Percentiles rank a stretch among this genome's conserved stretches.
Conservation (phyloP, 495 filamentous ascomycete genomes). For the Hypoxylon subgilvum region DNA sequence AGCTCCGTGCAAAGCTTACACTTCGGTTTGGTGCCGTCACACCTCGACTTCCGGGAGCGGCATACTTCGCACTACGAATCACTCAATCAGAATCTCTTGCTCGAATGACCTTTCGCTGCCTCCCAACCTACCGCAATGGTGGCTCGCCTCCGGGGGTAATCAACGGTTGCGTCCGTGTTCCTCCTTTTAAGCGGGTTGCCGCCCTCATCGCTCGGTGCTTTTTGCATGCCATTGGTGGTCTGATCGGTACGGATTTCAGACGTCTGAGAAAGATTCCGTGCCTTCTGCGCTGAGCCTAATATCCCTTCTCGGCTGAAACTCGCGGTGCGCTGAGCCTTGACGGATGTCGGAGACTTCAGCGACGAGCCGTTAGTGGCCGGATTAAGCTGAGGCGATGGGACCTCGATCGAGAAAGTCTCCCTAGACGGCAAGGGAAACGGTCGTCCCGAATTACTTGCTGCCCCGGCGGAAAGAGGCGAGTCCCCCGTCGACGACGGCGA, state of each 20-base stretch:
- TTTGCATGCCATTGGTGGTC: constrained; percentile 52
- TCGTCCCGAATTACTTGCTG: constrained; percentile 46
- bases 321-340: constrained; percentile 54
- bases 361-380: constrained; percentile 49
- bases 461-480: constrained; percentile 54
- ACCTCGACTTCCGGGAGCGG: constrained; percentile 80
- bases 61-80: constrained; percentile 77
- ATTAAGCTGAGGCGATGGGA: constrained; percentile 51
- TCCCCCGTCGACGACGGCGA: constrained; percentile 59
- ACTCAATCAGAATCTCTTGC: constrained; percentile 38
- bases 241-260: constrained; percentile 51
- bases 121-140: constrained; percentile 70
- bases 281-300: constrained; percentile 63
- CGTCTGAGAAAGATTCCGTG: constrained; percentile 60
- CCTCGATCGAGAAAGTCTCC: constrained; percentile 55
- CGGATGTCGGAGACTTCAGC: constrained; percentile 57
- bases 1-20: constrained; percentile 83
- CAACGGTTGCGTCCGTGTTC: constrained; percentile 67
- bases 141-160: constrained; percentile 72
- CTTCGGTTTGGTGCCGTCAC: constrained; percentile 81
- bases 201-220: constrained; percentile 57
- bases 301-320: constrained; percentile 64
- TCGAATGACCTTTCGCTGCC: constrained; percentile 3
- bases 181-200: constrained; percentile 66
- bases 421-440: constrained; percentile 53